Evolutionary conservation across 805 yeast species (phyloP).

Genomic region (Candida chilensis): DNA sequence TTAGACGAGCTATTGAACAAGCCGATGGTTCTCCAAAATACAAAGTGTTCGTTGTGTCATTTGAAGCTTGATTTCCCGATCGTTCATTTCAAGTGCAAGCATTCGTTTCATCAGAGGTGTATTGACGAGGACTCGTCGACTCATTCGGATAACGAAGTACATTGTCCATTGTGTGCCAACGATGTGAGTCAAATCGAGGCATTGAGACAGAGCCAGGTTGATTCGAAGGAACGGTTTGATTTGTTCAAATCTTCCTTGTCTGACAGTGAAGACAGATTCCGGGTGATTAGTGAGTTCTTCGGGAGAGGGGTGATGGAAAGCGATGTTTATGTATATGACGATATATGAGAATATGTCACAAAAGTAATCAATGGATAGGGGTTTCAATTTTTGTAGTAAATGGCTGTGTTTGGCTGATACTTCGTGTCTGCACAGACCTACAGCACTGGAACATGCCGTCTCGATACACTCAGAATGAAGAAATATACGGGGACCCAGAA

Average conservation of each 20-base stretch:
- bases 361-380: too few species aligned
- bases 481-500: too few species aligned
- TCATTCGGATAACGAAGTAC: constrained; percentile 7
- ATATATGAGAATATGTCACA: too few species aligned
- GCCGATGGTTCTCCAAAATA: constrained; percentile 49
- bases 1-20: constrained; percentile 38
- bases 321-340: constrained; percentile 5
- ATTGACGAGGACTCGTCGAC: constrained; percentile 34
- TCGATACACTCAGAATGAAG: too few species aligned
- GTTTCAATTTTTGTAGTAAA: too few species aligned
- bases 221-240: constrained; percentile 52
- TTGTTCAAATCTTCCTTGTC: constrained; percentile 49
- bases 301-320: constrained; percentile 81
- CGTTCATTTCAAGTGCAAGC: constrained; percentile 78
- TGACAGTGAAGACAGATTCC: constrained; percentile 54
- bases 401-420: too few species aligned
- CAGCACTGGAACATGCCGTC: too few species aligned
- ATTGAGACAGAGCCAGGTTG: constrained; percentile 50
- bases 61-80: constrained; percentile 66
- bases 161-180: constrained; percentile 73
- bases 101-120: constrained; percentile 81
- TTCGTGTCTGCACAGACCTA: too few species aligned
- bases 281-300: constrained; percentile 69
- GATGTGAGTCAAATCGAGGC: constrained; percentile 60
- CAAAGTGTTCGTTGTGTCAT: constrained; percentile 59